Evolutionary conservation across 2,329 filamentous ascomycete genomes (phyloP).

Genomic region (Graphilbum fragrans): DNA sequence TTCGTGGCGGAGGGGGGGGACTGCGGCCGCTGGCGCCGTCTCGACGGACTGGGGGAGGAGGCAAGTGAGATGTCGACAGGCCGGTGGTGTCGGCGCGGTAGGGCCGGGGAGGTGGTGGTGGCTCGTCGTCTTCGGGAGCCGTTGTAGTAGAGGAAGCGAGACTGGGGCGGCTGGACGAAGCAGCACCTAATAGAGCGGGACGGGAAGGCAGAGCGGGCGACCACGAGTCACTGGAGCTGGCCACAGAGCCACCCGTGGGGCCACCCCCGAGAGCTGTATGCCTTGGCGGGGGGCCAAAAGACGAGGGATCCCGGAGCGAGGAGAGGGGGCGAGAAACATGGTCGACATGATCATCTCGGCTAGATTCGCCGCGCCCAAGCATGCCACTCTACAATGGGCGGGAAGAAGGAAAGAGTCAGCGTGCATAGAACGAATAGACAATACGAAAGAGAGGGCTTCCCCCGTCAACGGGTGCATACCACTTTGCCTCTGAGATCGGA

Average conservation of each 20-base stretch:
- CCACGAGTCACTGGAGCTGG: constrained; percentile 4
- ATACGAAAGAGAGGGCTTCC: background rate
- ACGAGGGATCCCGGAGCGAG: constrained; percentile 60
- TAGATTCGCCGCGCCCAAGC: constrained; percentile 19
- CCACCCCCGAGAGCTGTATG: constrained; percentile 23
- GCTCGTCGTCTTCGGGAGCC: constrained; percentile 17
- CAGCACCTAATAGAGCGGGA: background rate
- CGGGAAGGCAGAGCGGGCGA: constrained; percentile 7
- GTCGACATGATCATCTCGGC: constrained; percentile 15
- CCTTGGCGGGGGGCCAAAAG: constrained; percentile 73
- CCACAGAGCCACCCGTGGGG: constrained; percentile 13
- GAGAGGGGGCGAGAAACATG: constrained; percentile 49
- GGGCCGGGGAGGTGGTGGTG: constrained; percentile 43
- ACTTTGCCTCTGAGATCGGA: constrained; percentile 14
- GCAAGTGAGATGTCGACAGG: constrained; percentile 54
- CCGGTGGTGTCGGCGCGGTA: constrained; percentile 62
- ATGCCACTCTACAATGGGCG: constrained; percentile 5
- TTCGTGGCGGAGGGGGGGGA: constrained; percentile 13
- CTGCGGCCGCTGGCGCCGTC: constrained; percentile 24
- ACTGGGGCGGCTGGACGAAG: no score
- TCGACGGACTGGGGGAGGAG: constrained; percentile 53
- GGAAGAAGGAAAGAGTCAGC: background rate
- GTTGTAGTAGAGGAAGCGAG: background rate
- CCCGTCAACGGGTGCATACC: constrained; percentile 21
- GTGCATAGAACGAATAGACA: background rate